Conservation (phyloP, 2,329 filamentous ascomycete species). For the Plenodomus biglobosus region DNA sequence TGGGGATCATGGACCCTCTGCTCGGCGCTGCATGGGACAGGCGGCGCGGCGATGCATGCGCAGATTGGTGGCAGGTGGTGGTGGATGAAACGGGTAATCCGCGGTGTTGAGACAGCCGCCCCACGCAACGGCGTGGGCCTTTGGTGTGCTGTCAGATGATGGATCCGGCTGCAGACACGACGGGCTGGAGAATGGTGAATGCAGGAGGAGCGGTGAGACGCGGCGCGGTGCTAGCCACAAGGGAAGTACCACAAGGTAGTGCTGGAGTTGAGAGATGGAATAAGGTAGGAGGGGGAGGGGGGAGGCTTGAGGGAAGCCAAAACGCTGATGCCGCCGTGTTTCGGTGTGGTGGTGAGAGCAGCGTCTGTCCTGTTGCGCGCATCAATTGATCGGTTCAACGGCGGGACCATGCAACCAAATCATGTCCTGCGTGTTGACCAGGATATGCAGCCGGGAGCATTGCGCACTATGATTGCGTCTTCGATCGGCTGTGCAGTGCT, state of each 20-base stretch:
- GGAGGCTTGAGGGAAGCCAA: background rate
- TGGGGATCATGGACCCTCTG: conserved; percentile 13
- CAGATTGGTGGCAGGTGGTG: conserved; percentile 4
- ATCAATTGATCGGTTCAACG: conserved; percentile 1
- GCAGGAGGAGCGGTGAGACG: conserved; percentile 29
- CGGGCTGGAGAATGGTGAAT: conserved; percentile 1
- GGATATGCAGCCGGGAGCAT: too few relatives aligned
- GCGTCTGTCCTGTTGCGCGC: background rate
- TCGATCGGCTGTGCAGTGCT: too few relatives aligned
- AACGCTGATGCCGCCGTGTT: background rate
- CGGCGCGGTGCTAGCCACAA: conserved; percentile 11
- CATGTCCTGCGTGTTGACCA: background rate
- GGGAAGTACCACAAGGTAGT: conserved; percentile 1
- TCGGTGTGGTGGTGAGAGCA: background rate
- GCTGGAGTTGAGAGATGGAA: background rate
- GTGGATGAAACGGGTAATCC: conserved; percentile 22
- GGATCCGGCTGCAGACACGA: conserved; percentile 15
- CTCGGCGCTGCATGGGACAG: conserved; percentile 25
- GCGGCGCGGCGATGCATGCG: conserved; percentile 20
- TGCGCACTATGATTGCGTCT: too few relatives aligned
- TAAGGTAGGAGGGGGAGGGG: background rate
- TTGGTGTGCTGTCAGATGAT: conserved; percentile 37
- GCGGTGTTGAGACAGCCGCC: conserved; percentile 14
- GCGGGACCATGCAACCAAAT: too few relatives aligned
- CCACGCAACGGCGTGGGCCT: conserved; percentile 8